Evolutionary conservation across 257 asterid species (phyloP).

Genomic region (Ajuga chamaepitys): DNA sequence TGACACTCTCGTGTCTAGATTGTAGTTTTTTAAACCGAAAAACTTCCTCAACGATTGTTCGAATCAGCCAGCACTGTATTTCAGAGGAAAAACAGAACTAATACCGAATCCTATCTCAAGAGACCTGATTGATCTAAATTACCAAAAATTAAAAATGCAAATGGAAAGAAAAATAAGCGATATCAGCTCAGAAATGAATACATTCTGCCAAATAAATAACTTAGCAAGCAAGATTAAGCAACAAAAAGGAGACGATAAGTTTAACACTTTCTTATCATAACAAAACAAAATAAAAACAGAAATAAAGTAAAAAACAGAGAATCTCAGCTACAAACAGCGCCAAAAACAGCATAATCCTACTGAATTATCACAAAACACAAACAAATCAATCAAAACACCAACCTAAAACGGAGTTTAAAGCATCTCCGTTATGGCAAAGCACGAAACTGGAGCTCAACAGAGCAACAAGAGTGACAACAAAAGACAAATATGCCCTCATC

Average conservation of each 20-base stretch:
- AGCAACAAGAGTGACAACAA: constrained; percentile 21
- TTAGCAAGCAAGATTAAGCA: not conserved
- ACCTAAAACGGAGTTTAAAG: constrained; percentile 55
- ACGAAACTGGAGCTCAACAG: constrained; percentile 28
- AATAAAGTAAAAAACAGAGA: constrained; percentile 7
- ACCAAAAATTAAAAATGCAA: no score
- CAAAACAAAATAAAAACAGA: not conserved
- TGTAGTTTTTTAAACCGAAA: constrained; percentile 4
- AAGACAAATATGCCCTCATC: constrained; percentile 26
- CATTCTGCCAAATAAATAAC: not conserved
- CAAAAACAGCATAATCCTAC: constrained; percentile 5
- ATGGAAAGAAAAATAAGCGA: no score
- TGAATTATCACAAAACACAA: constrained; percentile 13
- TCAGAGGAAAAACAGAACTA: no score
- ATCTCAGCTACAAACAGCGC: constrained; percentile 20
- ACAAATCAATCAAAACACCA: constrained; percentile 11
- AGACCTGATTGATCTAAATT: no score
- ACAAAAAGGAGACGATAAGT: constrained; percentile 1
- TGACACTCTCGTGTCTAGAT: no score
- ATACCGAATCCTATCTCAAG: no score
- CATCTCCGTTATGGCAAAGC: constrained; percentile 37
- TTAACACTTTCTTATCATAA: not conserved
- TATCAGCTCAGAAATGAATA: not conserved
- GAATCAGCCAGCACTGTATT: no score
- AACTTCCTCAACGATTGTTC: not conserved